Evolutionary conservation across 345 rosid species (phyloP).

Genomic region (Carallia brachiata): DNA sequence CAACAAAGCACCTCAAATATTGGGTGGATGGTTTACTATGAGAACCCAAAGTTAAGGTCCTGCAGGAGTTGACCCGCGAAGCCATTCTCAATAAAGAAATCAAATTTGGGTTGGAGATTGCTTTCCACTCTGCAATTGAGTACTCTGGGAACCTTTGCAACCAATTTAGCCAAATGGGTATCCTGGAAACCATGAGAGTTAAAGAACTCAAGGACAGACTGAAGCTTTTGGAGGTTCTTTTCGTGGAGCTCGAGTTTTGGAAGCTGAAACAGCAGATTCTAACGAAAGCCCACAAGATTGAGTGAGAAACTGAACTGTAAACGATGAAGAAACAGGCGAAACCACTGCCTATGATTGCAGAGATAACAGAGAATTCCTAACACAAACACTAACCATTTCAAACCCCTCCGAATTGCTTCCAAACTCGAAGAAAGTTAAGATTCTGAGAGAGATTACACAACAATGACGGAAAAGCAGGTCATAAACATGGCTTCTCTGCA

Average conservation of each 20-base stretch:
- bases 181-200: conserved; percentile 20
- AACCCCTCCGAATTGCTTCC: neutral
- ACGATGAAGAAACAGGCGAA: neutral
- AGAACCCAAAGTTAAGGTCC: conserved; percentile 15
- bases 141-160: conserved; percentile 15
- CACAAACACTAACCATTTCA: neutral
- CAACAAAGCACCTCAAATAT: conserved; percentile 8
- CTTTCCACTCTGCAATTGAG: conserved; percentile 2
- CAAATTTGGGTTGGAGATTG: conserved; percentile 23
- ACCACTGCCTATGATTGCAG: neutral
- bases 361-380: neutral
- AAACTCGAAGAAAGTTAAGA: no score
- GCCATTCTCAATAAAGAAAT: conserved; percentile 15
- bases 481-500: no score
- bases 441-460: no score
- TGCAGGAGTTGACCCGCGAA: conserved; percentile 19
- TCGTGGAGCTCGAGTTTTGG: conserved; percentile 16
- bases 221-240: neutral
- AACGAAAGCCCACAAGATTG: conserved; percentile 27
- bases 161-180: conserved; percentile 20
- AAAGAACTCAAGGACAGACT: conserved; percentile 14
- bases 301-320: conserved; percentile 11
- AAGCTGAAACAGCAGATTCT: conserved; percentile 20
- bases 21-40: conserved; percentile 17
- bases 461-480: no score